Evolutionary conservation across 2,329 filamentous ascomycete species (phyloP).

Genomic region (Claviceps pusilla): DNA sequence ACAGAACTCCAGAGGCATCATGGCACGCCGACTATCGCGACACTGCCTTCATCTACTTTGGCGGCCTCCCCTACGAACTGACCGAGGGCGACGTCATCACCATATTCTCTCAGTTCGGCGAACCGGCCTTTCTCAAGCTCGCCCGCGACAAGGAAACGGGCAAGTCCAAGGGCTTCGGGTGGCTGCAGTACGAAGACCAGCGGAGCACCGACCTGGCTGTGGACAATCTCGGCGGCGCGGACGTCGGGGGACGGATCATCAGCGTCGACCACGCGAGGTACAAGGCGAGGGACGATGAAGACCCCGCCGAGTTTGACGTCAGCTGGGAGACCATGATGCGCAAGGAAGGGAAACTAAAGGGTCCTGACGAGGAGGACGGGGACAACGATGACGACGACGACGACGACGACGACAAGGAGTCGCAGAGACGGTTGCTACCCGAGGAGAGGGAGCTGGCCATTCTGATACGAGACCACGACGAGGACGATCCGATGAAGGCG

Average conservation of each 20-base stretch:
- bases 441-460: constrained; percentile 70
- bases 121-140: constrained; percentile 85
- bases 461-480: constrained; percentile 67
- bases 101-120: constrained; percentile 93
- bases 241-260: constrained; percentile 63
- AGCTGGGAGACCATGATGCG: constrained; percentile 45
- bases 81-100: constrained; percentile 92
- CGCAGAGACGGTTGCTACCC: constrained; percentile 49
- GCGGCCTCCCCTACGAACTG: constrained; percentile 80
- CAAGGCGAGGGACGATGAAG: constrained; percentile 69
- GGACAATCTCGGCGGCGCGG: constrained; percentile 82
- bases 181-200: constrained; percentile 97
- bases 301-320: constrained; percentile 42
- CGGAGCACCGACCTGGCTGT: constrained; percentile 89
- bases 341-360: constrained; percentile 31
- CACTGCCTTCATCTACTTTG: constrained; percentile 93
- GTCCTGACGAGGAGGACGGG: constrained; percentile 30
- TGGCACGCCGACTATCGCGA: constrained; percentile 98
- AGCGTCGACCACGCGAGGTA: constrained; percentile 89
- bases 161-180: constrained; percentile 86
- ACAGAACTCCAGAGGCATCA: constrained; percentile 66
- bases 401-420: constrained; percentile 12
- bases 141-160: constrained; percentile 91
- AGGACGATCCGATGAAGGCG: constrained; percentile 94
- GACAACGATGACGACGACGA: constrained; percentile 19